A percentile compares a stretch with the other conserved stretches of the same genome.
phyloP scores from a whole-genome alignment of 1,284 basidiomycete species.

The Cutaneotrichosporon curvatum region DNA sequence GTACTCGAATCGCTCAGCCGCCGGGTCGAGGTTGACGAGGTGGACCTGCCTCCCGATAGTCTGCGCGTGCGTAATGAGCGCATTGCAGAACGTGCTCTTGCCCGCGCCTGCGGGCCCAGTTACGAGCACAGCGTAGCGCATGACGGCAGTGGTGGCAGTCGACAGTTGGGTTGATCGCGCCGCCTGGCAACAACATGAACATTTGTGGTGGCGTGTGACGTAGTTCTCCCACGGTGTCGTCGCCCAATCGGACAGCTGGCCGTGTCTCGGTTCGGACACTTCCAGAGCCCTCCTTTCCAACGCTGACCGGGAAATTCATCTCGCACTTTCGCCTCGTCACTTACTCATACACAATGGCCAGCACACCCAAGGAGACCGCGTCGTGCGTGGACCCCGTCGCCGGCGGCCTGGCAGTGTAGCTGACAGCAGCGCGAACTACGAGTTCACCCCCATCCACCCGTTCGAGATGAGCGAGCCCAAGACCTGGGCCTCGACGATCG shows the following conservation, averaged over 20 bases:
- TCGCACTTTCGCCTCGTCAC: too few relatives aligned
- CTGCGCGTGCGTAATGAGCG: conserved; percentile 84
- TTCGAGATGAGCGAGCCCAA: conserved; percentile 45
- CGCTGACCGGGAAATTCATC: too few relatives aligned
- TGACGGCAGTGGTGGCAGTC: conserved; percentile 39
- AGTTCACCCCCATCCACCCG: conserved; percentile 45
- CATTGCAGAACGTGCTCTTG: conserved; percentile 89
- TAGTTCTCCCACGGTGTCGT: too few relatives aligned
- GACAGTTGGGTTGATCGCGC: too few relatives aligned
- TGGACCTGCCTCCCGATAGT: conserved; percentile 77
- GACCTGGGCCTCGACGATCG: conserved; percentile 36
- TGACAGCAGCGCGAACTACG: conserved; percentile 13
- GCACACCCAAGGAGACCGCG: conserved; percentile 1
- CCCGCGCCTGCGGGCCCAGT: conserved; percentile 83
- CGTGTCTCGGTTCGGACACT: too few relatives aligned
- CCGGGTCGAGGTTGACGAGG: conserved; percentile 96
- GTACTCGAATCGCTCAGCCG: conserved; percentile 89
- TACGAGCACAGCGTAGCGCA: conserved; percentile 81
- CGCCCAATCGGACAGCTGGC: too few relatives aligned
- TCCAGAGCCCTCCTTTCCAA: too few relatives aligned
- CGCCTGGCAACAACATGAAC: too few relatives aligned
- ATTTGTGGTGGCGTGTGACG: too few relatives aligned
- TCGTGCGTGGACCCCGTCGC: conserved; percentile 7
- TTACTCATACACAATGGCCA: conserved; percentile 6
- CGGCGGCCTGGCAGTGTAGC: neutral